These are phyloP conservation scores for Diospyros lotus DNA, from an alignment of 148 eudicot genomes.

Conservation along the genomic window DNA sequence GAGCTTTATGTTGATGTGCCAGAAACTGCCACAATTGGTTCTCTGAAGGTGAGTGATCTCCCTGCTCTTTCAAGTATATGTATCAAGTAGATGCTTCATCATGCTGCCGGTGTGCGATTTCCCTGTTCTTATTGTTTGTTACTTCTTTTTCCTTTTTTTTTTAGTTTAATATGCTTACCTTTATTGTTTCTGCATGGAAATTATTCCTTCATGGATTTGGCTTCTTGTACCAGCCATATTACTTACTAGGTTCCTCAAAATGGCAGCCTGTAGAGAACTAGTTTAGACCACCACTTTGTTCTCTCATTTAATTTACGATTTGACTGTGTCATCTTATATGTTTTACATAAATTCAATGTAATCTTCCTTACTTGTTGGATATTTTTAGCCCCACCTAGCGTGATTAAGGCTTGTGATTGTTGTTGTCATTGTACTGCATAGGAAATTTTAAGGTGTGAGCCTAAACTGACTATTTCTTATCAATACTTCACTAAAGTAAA, in stretches of 20 bases:
- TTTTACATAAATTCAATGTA: background rate
- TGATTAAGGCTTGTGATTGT: too few relatives aligned
- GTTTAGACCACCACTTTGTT: background rate
- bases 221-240: background rate
- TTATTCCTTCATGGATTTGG: slow-evolving; percentile 1
- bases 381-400: too few relatives aligned
- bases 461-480: background rate
- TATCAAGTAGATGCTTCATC: background rate
- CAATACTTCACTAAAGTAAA: background rate
- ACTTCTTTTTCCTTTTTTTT: background rate
- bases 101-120: background rate
- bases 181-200: background rate
- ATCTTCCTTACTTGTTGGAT: too few relatives aligned
- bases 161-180: background rate
- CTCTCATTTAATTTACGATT: background rate
- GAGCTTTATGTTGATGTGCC: slow-evolving; percentile 94
- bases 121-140: background rate
- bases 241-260: background rate
- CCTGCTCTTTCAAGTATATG: slow-evolving; percentile 4
- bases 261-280: background rate
- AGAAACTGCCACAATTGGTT: slow-evolving; percentile 82
- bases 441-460: too few relatives aligned
- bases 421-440: too few relatives aligned
- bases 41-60: slow-evolving; percentile 63
- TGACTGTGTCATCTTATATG: background rate